Conservation (phyloP, 352 stramenopile genomes). For the Pythium periplocum region DNA sequence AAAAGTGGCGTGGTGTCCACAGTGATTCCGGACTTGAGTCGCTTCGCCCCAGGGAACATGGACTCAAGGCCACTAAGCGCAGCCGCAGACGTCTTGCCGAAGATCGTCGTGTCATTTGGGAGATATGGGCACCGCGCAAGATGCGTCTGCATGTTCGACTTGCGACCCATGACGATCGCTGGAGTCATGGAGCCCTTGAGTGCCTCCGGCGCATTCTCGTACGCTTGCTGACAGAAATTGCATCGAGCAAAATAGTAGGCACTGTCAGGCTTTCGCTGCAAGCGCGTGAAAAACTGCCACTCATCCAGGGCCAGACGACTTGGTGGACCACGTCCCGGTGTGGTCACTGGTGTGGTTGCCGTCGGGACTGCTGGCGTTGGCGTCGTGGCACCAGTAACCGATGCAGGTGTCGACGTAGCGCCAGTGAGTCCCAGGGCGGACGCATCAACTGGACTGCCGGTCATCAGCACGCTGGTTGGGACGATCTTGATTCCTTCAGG, state of each 20-base stretch:
- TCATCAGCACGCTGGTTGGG: constrained; percentile 12
- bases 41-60: constrained; percentile 2
- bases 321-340: too few relatives aligned
- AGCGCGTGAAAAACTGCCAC: constrained; percentile 73
- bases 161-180: constrained; percentile 61
- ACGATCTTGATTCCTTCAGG: constrained; percentile 25
- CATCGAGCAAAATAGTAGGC: constrained; percentile 73
- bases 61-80: too few relatives aligned
- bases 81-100: constrained; percentile 12
- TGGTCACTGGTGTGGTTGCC: constrained; percentile 15
- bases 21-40: constrained; percentile 5
- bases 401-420: neutral
- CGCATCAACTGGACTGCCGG: constrained; percentile 2
- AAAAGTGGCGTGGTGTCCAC: constrained; percentile 19
- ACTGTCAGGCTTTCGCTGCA: constrained; percentile 70
- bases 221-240: constrained; percentile 78
- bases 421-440: neutral
- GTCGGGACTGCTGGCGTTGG: neutral
- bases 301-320: constrained; percentile 53
- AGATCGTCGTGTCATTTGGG: constrained; percentile 35
- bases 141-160: constrained; percentile 84
- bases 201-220: constrained; percentile 36
- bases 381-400: neutral
- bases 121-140: constrained; percentile 72
- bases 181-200: constrained; percentile 48